phyloP scores from a whole-genome alignment of 1,139 yeast species.

The Scheffersomyces insectosa region DNA sequence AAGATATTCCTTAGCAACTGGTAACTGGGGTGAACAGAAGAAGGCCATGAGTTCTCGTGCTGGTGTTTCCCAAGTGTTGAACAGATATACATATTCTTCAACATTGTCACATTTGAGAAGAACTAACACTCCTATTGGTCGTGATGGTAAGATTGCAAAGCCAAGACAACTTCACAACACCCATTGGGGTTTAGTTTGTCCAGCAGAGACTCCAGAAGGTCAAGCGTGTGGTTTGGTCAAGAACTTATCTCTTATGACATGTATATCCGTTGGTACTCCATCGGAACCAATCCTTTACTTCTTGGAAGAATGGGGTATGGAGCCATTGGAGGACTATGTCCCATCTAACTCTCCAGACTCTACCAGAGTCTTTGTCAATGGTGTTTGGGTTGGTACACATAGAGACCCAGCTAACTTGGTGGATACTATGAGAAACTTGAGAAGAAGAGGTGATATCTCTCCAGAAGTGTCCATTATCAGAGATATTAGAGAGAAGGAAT shows the following conservation, averaged over 20 bases:
- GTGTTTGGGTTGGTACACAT: conserved; percentile 99
- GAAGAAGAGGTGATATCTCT: conserved; percentile 94
- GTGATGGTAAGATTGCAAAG: conserved; percentile 97
- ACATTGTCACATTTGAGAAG: conserved; percentile 97
- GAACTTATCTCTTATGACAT: conserved; percentile 92
- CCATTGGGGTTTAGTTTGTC: conserved; percentile 99
- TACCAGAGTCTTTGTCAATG: conserved; percentile 93
- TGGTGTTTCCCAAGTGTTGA: conserved; percentile 98
- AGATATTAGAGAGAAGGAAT: conserved; percentile 94
- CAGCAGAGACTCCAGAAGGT: conserved; percentile 99
- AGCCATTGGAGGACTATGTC: conserved; percentile 92
- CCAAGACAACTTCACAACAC: conserved; percentile 99
- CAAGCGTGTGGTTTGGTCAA: conserved; percentile 99
- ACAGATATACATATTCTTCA: conserved; percentile 96
- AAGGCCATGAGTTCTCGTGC: conserved; percentile 99
- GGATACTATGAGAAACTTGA: conserved; percentile 84
- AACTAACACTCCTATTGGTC: conserved; percentile 97
- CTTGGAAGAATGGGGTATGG: conserved; percentile 99
- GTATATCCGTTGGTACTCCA: conserved; percentile 97
- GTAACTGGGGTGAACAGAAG: conserved; percentile 99
- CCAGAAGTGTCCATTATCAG: conserved; percentile 96
- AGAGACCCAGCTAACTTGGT: conserved; percentile 91
- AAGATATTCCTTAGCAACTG: conserved; percentile 96
- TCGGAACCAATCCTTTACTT: conserved; percentile 92
- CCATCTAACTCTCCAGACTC: conserved; percentile 92